Conservation (phyloP, 2,329 filamentous ascomycete species). For the Xylaria polymorpha region DNA sequence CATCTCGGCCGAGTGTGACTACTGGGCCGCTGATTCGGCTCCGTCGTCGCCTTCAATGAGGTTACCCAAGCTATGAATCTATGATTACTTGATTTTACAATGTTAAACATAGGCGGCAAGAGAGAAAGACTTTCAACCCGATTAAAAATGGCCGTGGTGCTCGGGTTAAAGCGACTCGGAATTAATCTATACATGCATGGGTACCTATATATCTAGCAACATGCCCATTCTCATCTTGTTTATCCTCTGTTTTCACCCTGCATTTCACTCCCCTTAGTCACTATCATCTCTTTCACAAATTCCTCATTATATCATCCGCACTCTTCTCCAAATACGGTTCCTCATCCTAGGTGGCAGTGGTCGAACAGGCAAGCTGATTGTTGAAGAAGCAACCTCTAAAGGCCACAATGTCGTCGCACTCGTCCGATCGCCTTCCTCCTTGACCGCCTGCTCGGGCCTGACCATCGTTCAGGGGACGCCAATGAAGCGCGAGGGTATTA, state of each 20-base stretch:
- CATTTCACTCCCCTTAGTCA: neutral
- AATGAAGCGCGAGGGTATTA: conserved; percentile 52
- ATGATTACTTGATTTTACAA: neutral
- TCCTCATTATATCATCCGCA: neutral
- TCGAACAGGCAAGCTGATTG: conserved; percentile 58
- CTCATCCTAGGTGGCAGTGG: conserved; percentile 61
- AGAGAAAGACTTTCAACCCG: neutral
- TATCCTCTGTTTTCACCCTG: neutral
- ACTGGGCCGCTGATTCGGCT: conserved; percentile 16
- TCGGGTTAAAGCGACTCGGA: neutral
- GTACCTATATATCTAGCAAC: conserved; percentile 22
- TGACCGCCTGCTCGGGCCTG: conserved; percentile 49
- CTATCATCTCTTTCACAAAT: neutral
- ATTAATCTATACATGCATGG: neutral
- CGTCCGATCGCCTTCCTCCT: conserved; percentile 54
- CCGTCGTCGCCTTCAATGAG: conserved; percentile 1
- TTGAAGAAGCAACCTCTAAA: conserved; percentile 53
- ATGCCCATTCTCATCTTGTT: neutral
- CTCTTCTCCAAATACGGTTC: conserved; percentile 43
- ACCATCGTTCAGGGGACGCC: conserved; percentile 55
- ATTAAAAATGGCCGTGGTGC: neutral
- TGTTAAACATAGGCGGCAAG: neutral
- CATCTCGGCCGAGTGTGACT: conserved; percentile 26
- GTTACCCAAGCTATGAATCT: neutral
- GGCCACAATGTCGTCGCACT: conserved; percentile 60